These are phyloP conservation scores for Stephanodiscus triporus DNA, from an alignment of 108 stramenopile species.

Conservation along the genomic window DNA sequence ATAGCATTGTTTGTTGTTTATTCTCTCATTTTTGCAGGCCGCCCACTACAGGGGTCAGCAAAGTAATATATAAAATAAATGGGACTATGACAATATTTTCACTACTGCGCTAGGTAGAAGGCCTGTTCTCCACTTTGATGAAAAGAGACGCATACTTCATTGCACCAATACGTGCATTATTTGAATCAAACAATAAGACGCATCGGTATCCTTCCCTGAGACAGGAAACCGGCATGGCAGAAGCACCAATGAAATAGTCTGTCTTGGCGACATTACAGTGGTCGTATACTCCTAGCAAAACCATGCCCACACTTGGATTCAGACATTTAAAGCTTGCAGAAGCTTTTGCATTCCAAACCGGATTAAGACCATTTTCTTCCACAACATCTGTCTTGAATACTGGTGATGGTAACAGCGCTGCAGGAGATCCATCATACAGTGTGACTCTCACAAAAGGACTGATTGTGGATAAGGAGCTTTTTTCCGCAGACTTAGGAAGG, in stretches of 20 bases:
- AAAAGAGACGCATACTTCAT: slow-evolving; percentile 74
- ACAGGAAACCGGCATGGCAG: slow-evolving; percentile 73
- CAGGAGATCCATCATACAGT: slow-evolving; percentile 68
- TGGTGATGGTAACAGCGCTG: slow-evolving; percentile 44
- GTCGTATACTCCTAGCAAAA: slow-evolving; percentile 74
- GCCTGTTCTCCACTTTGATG: slow-evolving; percentile 41
- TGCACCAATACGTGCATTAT: slow-evolving; percentile 67
- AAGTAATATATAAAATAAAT: too few relatives aligned
- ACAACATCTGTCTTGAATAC: slow-evolving; percentile 55
- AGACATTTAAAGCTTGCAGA: slow-evolving; percentile 56
- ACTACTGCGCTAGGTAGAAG: too few relatives aligned
- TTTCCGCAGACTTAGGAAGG: slow-evolving; percentile 60
- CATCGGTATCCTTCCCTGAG: slow-evolving; percentile 78
- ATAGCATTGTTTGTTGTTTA: too few relatives aligned
- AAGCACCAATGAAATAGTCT: slow-evolving; percentile 70
- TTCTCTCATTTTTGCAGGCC: too few relatives aligned
- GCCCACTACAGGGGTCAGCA: too few relatives aligned
- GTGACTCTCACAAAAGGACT: slow-evolving; percentile 72
- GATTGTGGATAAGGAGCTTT: slow-evolving; percentile 18
- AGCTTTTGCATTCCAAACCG: slow-evolving; percentile 83
- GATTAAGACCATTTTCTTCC: slow-evolving; percentile 90
- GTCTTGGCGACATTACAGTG: slow-evolving; percentile 50
- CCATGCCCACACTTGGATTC: slow-evolving; percentile 73
- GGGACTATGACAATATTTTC: too few relatives aligned
- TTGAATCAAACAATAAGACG: slow-evolving; percentile 71